Percentiles rank a stretch among this genome's conserved stretches.
Evolutionary conservation across 164 flowering plant species (phyloP).

Genomic region (Sedum album): DNA sequence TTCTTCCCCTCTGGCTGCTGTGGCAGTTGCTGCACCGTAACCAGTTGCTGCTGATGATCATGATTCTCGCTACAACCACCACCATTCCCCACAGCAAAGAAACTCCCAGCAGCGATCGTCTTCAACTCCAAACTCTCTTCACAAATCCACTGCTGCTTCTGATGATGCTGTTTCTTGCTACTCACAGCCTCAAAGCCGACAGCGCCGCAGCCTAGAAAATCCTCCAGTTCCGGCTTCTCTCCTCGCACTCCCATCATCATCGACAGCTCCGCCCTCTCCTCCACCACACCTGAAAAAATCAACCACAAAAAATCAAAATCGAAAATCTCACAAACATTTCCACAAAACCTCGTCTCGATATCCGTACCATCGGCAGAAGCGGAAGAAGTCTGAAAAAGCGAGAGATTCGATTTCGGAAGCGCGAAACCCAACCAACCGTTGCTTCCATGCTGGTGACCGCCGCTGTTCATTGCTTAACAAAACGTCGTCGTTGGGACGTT

Average conservation of each 20-base stretch:
- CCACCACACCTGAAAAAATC: background rate
- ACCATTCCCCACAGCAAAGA: slow-evolving; percentile 25
- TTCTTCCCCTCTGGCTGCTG: slow-evolving; percentile 30
- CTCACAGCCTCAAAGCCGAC: background rate
- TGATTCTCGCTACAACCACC: slow-evolving; percentile 9
- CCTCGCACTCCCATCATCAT: slow-evolving; percentile 4
- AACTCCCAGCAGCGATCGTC: slow-evolving; percentile 48
- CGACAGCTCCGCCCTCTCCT: background rate
- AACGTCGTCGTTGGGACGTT: background rate
- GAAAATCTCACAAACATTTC: background rate
- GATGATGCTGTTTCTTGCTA: background rate
- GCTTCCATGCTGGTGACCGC: background rate
- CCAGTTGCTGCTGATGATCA: slow-evolving; percentile 18
- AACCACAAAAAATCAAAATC: background rate
- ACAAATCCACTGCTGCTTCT: background rate
- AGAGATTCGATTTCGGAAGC: background rate
- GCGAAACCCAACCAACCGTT: background rate
- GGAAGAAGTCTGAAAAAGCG: background rate
- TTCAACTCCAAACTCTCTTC: slow-evolving; percentile 31
- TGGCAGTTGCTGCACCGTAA: slow-evolving; percentile 17
- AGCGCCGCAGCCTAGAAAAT: background rate
- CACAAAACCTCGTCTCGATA: background rate
- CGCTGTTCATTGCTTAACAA: background rate
- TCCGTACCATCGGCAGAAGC: background rate
- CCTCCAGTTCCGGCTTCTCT: slow-evolving; percentile 4